Conservation (phyloP, 2,329 filamentous ascomycete species). For the Graphiopsis chlorocephala region DNA sequence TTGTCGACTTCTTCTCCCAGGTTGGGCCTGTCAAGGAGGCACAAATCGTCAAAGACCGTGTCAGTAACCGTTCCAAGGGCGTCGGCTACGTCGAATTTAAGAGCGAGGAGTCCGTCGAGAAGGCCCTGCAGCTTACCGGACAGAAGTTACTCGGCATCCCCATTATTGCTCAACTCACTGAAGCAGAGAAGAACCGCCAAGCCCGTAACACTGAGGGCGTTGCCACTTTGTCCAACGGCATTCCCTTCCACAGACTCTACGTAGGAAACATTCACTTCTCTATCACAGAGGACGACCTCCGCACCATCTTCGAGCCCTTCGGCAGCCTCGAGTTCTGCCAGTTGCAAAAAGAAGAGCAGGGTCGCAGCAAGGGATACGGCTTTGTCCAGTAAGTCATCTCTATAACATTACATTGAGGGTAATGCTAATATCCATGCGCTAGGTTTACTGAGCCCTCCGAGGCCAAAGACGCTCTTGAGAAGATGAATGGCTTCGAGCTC, state of each 20-base stretch:
- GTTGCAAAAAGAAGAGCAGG: slow-evolving; percentile 91
- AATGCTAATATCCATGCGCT: slow-evolving; percentile 17
- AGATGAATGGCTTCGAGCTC: slow-evolving; percentile 97
- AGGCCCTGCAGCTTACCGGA: slow-evolving; percentile 95
- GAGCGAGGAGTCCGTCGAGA: slow-evolving; percentile 86
- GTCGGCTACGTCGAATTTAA: slow-evolving; percentile 99
- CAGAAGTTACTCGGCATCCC: slow-evolving; percentile 98
- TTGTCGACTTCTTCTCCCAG: slow-evolving; percentile 94
- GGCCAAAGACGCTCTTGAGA: slow-evolving; percentile 91
- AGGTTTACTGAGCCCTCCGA: slow-evolving; percentile 67
- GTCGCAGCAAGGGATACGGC: slow-evolving; percentile 89
- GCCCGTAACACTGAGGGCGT: slow-evolving; percentile 74
- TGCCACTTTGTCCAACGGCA: slow-evolving; percentile 71
- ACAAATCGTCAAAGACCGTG: slow-evolving; percentile 96
- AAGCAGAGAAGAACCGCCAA: slow-evolving; percentile 99
- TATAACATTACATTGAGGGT: background rate
- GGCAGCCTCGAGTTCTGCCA: slow-evolving; percentile 97
- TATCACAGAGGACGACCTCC: slow-evolving; percentile 92
- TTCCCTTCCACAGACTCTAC: slow-evolving; percentile 96
- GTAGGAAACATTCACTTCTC: slow-evolving; percentile 99
- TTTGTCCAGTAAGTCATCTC: slow-evolving; percentile 84
- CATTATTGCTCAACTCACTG: slow-evolving; percentile 96
- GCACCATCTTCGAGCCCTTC: slow-evolving; percentile 96
- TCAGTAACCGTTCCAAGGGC: slow-evolving; percentile 95
- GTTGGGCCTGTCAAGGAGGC: slow-evolving; percentile 93